Conservation (phyloP, 768 basidiomycete genomes). For the Austroboletus festivus region DNA sequence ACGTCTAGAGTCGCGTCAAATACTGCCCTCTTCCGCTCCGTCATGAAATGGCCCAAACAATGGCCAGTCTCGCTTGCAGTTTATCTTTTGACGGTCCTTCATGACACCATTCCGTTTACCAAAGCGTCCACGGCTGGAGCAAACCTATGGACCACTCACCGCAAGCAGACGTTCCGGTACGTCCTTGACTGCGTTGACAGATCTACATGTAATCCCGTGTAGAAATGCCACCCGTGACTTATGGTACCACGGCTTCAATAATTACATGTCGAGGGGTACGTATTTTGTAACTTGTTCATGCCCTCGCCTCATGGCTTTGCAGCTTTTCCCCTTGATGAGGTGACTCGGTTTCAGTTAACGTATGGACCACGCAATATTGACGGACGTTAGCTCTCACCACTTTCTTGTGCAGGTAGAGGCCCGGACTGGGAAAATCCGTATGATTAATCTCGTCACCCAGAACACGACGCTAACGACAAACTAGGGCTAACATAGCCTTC, state of each 20-base stretch:
- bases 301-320: slow-evolving; percentile 19
- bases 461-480: slow-evolving; percentile 12
- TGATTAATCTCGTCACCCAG: slow-evolving; percentile 29
- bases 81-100: slow-evolving; percentile 37
- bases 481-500: slow-evolving; percentile 64
- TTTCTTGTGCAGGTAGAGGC: slow-evolving; percentile 85
- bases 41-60: slow-evolving; percentile 43
- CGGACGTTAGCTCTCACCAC: slow-evolving; percentile 66
- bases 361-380: slow-evolving; percentile 12
- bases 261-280: slow-evolving; percentile 83
- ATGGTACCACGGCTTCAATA: slow-evolving; percentile 89
- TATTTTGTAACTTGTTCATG: slow-evolving; percentile 4
- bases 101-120: slow-evolving; percentile 19
- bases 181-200: slow-evolving; percentile 14
- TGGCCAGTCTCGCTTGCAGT: slow-evolving; percentile 50
- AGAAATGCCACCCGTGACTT: slow-evolving; percentile 73
- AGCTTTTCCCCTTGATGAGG: slow-evolving; percentile 90
- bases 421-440: slow-evolving; percentile 84
- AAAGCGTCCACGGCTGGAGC: slow-evolving; percentile 19
- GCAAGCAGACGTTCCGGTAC: slow-evolving; percentile 57
- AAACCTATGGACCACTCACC: slow-evolving; percentile 52
- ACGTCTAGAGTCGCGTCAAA: slow-evolving; percentile 18
- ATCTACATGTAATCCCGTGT: slow-evolving; percentile 4
- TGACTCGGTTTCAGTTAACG: slow-evolving; percentile 28
- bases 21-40: slow-evolving; percentile 9